phyloP scores from a whole-genome alignment of 768 basidiomycete genomes.

The Pisolithus microcarpus region DNA sequence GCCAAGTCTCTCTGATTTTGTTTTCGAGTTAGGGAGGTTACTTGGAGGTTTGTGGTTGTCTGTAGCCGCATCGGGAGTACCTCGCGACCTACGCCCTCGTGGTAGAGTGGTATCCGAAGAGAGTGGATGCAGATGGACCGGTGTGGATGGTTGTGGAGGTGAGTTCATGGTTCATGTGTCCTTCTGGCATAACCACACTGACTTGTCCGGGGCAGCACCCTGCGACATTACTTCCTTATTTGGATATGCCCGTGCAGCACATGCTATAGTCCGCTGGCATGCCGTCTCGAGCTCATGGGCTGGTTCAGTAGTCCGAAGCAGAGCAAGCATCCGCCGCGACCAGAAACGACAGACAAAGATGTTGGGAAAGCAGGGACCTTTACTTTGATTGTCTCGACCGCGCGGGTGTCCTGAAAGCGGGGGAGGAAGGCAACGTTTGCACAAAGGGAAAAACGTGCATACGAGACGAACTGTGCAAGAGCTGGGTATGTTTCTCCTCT shows the following conservation, averaged over 20 bases:
- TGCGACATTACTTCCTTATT: slow-evolving; percentile 1
- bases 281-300: slow-evolving; percentile 11
- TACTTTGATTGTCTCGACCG: slow-evolving; percentile 83
- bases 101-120: slow-evolving; percentile 46
- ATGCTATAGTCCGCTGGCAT: no score
- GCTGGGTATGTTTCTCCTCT: slow-evolving; percentile 63
- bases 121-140: slow-evolving; percentile 69
- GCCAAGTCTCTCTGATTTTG: slow-evolving; percentile 45
- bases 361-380: slow-evolving; percentile 79
- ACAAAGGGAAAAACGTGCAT: slow-evolving; percentile 45
- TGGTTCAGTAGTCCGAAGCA: slow-evolving; percentile 32
- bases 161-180: slow-evolving; percentile 14
- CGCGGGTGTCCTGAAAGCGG: slow-evolving; percentile 61
- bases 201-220: no score
- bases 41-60: slow-evolving; percentile 27
- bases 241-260: neutral
- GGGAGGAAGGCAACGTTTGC: slow-evolving; percentile 63
- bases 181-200: no score
- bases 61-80: slow-evolving; percentile 25
- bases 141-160: slow-evolving; percentile 34
- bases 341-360: slow-evolving; percentile 65
- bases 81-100: slow-evolving; percentile 43
- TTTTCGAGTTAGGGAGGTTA: slow-evolving; percentile 59
- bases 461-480: slow-evolving; percentile 74
- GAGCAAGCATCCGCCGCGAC: slow-evolving; percentile 39